phyloP scores from a whole-genome alignment of 305 asterid species.

The Caryopteris hybrid region DNA sequence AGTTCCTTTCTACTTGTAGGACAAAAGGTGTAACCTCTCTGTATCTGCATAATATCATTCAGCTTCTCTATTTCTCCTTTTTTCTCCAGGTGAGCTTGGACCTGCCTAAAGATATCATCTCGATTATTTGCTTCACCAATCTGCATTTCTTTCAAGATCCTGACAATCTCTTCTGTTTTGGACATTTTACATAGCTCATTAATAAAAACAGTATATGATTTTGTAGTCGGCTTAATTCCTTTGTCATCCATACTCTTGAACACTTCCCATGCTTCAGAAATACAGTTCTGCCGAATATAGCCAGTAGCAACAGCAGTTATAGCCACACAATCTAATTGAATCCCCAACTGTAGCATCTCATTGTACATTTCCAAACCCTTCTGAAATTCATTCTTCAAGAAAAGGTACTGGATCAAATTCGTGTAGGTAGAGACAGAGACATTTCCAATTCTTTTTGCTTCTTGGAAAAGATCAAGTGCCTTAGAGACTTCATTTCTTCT shows the following conservation, averaged over 20 bases:
- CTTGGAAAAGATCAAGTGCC: conserved; percentile 55
- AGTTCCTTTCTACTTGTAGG: conserved; percentile 15
- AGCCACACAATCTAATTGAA: conserved; percentile 59
- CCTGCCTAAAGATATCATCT: conserved; percentile 39
- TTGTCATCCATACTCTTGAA: conserved; percentile 52
- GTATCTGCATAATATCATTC: conserved; percentile 33
- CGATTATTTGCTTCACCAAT: conserved; percentile 26
- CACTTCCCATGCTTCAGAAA: conserved; percentile 57
- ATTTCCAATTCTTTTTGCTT: conserved; percentile 43
- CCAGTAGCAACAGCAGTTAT: conserved; percentile 61
- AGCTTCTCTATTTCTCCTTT: conserved; percentile 46
- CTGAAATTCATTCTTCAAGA: conserved; percentile 50
- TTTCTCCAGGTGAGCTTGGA: conserved; percentile 44
- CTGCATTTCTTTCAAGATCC: conserved; percentile 53
- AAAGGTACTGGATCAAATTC: conserved; percentile 59
- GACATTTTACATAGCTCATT: conserved; percentile 71
- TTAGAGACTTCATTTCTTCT: conserved; percentile 46
- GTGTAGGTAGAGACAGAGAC: conserved; percentile 51
- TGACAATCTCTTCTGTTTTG: conserved; percentile 48
- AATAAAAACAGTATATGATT: conserved; percentile 44
- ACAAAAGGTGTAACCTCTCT: conserved; percentile 18
- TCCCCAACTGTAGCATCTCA: conserved; percentile 57
- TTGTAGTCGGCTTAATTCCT: conserved; percentile 46
- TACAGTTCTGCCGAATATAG: conserved; percentile 46
- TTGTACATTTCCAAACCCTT: conserved; percentile 56